Percentiles rank a stretch among this genome's conserved stretches.
Evolutionary conservation across 2,329 filamentous ascomycete genomes (phyloP).

Genomic region (Exophiala dermatitidis): DNA sequence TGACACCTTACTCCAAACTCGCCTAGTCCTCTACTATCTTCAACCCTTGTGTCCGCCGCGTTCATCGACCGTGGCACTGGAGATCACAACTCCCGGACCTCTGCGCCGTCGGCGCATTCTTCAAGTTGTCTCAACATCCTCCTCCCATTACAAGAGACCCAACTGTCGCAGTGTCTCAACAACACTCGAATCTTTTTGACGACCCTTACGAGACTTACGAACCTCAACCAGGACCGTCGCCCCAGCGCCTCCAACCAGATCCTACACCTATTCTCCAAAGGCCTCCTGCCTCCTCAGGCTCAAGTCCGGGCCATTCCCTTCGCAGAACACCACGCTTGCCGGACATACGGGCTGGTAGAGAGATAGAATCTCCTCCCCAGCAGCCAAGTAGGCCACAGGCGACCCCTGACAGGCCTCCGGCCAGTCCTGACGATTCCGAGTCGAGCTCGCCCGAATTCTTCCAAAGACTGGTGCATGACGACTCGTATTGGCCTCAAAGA

Average conservation of each 20-base stretch:
- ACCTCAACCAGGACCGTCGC: conserved; percentile 26
- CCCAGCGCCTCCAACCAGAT: conserved; percentile 27
- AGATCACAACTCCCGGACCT: conserved; percentile 15
- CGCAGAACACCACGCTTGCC: conserved; percentile 49
- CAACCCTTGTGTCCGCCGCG: background rate
- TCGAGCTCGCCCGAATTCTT: conserved; percentile 31
- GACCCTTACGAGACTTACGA: conserved; percentile 51
- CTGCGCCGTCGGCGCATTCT: conserved; percentile 11
- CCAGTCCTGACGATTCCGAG: conserved; percentile 21
- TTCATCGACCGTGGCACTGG: background rate
- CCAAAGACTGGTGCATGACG: conserved; percentile 31
- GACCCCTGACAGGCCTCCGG: conserved; percentile 13
- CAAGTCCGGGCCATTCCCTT: conserved; percentile 46
- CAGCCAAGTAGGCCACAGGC: conserved; percentile 20
- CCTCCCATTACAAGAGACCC: background rate
- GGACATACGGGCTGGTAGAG: conserved; percentile 36
- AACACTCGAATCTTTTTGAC: conserved; percentile 38
- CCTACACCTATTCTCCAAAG: conserved; percentile 16
- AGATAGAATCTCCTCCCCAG: conserved; percentile 29
- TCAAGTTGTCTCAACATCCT: conserved; percentile 18
- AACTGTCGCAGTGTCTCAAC: conserved; percentile 34
- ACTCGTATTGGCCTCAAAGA: conserved; percentile 48
- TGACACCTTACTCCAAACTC: conserved; percentile 9
- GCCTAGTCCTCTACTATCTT: conserved; percentile 11
- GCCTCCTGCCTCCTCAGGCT: conserved; percentile 43